Percentiles rank a stretch among this genome's conserved stretches.
Conservation (phyloP, 2,329 filamentous ascomycete genomes). For the Arthroderma sp. region DNA sequence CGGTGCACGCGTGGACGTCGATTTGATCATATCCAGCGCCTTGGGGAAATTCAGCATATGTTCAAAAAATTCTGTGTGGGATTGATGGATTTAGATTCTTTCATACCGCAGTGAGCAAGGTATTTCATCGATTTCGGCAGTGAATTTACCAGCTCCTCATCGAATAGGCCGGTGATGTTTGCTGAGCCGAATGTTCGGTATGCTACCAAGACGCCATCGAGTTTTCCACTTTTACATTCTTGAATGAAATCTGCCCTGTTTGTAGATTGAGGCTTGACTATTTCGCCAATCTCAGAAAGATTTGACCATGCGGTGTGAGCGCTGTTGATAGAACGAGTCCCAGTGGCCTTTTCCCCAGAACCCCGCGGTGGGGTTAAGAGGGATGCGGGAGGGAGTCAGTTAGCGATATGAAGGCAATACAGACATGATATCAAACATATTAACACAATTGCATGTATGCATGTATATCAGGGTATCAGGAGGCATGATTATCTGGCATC, state of each 20-base stretch:
- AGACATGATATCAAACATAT: too few species aligned
- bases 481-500: too few species aligned
- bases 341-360: too few species aligned
- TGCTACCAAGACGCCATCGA: constrained; percentile 52
- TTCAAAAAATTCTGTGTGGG: neutral
- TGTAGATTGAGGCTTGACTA: constrained; percentile 48
- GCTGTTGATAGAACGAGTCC: neutral
- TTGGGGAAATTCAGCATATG: neutral
- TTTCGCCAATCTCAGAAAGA: constrained; percentile 42
- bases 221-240: constrained; percentile 50
- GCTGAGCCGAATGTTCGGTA: constrained; percentile 61
- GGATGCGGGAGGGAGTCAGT: too few species aligned
- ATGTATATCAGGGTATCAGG: too few species aligned
- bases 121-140: constrained; percentile 27
- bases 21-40: constrained; percentile 79
- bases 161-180: constrained; percentile 53
- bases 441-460: too few species aligned
- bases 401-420: too few species aligned
- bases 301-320: constrained; percentile 9
- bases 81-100: neutral
- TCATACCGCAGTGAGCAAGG: constrained; percentile 28
- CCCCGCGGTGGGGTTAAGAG: too few species aligned
- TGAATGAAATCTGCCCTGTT: constrained; percentile 54
- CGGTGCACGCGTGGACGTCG: constrained; percentile 58
- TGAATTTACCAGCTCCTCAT: constrained; percentile 53